A percentile compares a stretch with the other conserved stretches of the same genome.
Evolutionary conservation across 179 eudicot genomes (phyloP).

Genomic region (Beta corolliflora): DNA sequence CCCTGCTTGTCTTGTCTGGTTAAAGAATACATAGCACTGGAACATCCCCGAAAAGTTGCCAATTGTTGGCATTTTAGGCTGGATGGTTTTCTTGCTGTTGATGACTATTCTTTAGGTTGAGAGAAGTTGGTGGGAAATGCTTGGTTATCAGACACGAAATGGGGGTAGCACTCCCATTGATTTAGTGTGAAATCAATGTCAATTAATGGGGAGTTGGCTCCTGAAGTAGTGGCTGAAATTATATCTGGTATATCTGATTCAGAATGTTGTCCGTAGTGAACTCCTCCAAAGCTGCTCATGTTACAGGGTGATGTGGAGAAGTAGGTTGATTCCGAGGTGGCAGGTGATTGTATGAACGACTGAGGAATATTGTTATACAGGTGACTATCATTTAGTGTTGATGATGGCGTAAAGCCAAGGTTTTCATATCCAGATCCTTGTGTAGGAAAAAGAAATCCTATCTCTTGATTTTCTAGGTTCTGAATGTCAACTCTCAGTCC

Average conservation of each 20-base stretch:
- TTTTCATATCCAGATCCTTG: constrained; percentile 37
- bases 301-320: constrained; percentile 53
- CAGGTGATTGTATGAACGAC: constrained; percentile 48
- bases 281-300: constrained; percentile 40
- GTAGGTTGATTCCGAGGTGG: constrained; percentile 61
- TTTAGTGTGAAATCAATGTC: constrained; percentile 57
- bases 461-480: constrained; percentile 39
- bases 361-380: constrained; percentile 39
- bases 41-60: background rate
- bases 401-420: constrained; percentile 34
- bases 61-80: background rate
- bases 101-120: constrained; percentile 23
- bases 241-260: constrained; percentile 54
- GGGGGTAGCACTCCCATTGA: constrained; percentile 39
- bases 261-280: constrained; percentile 39
- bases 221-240: constrained; percentile 63
- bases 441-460: constrained; percentile 42
- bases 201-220: constrained; percentile 63
- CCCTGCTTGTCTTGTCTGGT: background rate
- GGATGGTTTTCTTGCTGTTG: background rate
- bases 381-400: constrained; percentile 32
- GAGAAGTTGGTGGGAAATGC: constrained; percentile 36
- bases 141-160: constrained; percentile 49
- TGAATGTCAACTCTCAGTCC: constrained; percentile 47
- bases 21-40: background rate